phyloP scores from a whole-genome alignment of 306 rosid species.

The Quercus bicolor region DNA sequence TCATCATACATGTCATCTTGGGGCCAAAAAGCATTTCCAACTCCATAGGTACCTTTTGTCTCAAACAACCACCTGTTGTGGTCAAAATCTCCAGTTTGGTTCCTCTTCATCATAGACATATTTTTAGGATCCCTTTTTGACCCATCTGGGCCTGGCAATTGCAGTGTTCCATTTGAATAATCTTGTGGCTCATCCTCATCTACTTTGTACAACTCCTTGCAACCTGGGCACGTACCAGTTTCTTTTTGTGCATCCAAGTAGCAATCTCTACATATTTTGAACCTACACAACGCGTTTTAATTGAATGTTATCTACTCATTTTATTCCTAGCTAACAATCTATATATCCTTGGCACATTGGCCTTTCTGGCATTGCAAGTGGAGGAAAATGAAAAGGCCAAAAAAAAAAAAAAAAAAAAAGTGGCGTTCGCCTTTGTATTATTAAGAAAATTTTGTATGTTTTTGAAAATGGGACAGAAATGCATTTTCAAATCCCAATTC shows the following conservation, averaged over 20 bases:
- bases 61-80: constrained; percentile 88
- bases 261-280: constrained; percentile 88
- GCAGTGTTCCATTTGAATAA: constrained; percentile 43
- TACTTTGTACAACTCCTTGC: constrained; percentile 67
- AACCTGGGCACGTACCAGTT: constrained; percentile 70
- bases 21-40: constrained; percentile 80
- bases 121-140: constrained; percentile 49
- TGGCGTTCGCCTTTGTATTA: background rate
- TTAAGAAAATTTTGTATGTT: too few species aligned
- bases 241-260: constrained; percentile 74
- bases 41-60: constrained; percentile 82
- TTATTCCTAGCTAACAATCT: background rate
- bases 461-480: too few species aligned
- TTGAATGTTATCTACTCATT: background rate
- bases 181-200: constrained; percentile 50
- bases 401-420: background rate
- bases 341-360: background rate
- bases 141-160: constrained; percentile 53
- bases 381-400: background rate
- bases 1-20: constrained; percentile 43
- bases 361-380: too few species aligned
- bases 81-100: constrained; percentile 83
- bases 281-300: constrained; percentile 36
- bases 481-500: too few species aligned
- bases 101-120: constrained; percentile 83